A percentile compares a stretch with the other conserved stretches of the same genome.
Evolutionary conservation across 2,329 filamentous ascomycete species (phyloP).

Genomic region (Aspergillus jensenii): DNA sequence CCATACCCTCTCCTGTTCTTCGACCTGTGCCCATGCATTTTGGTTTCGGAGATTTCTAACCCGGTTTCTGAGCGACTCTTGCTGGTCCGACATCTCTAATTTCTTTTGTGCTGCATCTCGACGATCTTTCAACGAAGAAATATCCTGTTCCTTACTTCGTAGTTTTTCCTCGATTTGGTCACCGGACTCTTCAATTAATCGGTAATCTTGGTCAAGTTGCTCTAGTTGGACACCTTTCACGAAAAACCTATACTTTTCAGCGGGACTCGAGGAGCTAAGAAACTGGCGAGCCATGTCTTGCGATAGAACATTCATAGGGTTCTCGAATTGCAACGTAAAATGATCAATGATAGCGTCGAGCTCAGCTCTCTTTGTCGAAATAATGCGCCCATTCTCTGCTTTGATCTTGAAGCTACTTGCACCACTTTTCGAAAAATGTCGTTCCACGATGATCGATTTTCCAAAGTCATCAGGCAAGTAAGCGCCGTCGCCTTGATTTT

Average conservation of each 20-base stretch:
- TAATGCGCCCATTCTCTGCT: conserved; percentile 63
- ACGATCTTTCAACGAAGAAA: conserved; percentile 59
- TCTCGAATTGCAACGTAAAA: conserved; percentile 91
- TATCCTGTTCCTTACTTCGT: conserved; percentile 60
- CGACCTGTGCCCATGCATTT: conserved; percentile 84
- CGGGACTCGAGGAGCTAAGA: conserved; percentile 76
- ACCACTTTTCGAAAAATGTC: conserved; percentile 75
- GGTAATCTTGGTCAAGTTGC: conserved; percentile 87
- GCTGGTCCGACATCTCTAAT: conserved; percentile 64
- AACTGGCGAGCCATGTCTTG: conserved; percentile 96
- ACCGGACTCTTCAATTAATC: conserved; percentile 74
- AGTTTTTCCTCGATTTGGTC: conserved; percentile 70
- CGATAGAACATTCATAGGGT: conserved; percentile 91
- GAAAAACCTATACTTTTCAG: conserved; percentile 95
- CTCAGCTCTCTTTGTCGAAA: conserved; percentile 82
- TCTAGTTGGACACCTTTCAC: conserved; percentile 92
- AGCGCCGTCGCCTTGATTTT: conserved; percentile 82
- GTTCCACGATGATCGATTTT: conserved; percentile 83
- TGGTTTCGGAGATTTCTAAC: conserved; percentile 63
- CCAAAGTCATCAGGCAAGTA: conserved; percentile 83
- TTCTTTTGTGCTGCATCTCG: conserved; percentile 64
- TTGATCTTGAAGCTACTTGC: conserved; percentile 86
- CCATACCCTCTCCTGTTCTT: conserved; percentile 64
- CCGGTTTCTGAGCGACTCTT: conserved; percentile 63
- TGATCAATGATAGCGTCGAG: conserved; percentile 92